Base-by-base conservation (phyloP, 2,329 filamentous ascomycete species). In the Diplodia scrobiculata region DNA sequence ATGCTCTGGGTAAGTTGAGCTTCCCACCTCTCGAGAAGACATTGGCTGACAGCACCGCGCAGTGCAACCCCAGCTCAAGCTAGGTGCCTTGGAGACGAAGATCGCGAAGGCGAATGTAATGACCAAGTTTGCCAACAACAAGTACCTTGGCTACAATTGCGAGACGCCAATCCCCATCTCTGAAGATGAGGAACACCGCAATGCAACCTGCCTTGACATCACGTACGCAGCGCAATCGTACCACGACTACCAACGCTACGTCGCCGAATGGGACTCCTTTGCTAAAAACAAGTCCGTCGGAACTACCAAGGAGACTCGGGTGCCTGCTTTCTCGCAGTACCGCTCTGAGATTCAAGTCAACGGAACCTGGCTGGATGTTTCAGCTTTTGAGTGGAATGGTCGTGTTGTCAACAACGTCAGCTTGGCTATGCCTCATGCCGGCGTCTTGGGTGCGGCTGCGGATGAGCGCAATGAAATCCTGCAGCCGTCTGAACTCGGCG, bases 321-420 rank as follows among this genome's bases (percentile, higher is more conserved):
- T 89, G 0, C 77, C 75, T 0, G 88, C 87, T 0, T 87, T 83
- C 54, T 87, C 85, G 0, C 83, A 89, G 10, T 76, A 92, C 1
- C 85, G 86, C 68, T 89, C 92, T 67, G 92, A 92, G 69, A 91
- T 88, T 0, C 92, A 89, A 0, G 80, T 93, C 65, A 82, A 78
- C 1, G 88, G 86, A 0, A 81, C 85, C 1, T 95, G 91, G 91
- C 86, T 92, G 45, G 82, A 89, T 66, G 77, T 82, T 9, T 77
- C 82, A 38, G 80, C 91, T 65, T 83, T 87, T 19, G 80, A 81
- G 0, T 74, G 78, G 3, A 78, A 85, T 63, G 77, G 79, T 0
- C 82, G 89, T 29, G 81, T 89, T 45, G 79, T 94, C 71, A 91
- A 92, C 73, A 92, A 93, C 69, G 86, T 92, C 29, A 90, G 89